Conservation (phyloP, 352 stramenopile genomes). For the Globisporangium iwayamae region DNA sequence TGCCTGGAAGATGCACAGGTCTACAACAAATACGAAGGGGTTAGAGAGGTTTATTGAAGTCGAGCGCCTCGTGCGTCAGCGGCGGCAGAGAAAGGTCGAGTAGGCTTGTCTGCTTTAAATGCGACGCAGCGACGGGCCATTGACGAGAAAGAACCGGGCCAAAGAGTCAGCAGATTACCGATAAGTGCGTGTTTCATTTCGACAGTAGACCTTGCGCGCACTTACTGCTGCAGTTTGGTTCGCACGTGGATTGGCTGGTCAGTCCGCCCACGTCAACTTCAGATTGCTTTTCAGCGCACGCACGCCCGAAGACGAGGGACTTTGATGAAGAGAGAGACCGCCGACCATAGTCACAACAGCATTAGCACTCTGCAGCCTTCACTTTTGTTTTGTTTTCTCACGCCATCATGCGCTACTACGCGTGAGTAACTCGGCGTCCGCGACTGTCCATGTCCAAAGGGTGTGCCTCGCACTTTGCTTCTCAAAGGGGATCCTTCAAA, state of each 20-base stretch:
- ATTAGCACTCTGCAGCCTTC: background rate
- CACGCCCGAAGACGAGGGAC: background rate
- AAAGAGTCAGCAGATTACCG: background rate
- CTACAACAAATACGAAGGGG: background rate
- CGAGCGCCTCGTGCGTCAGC: background rate
- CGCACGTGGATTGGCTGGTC: background rate
- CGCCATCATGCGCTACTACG: background rate
- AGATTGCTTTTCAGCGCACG: constrained; percentile 5
- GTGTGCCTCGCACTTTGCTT: background rate
- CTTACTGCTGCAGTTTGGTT: background rate
- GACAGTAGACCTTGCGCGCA: background rate
- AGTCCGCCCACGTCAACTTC: constrained; percentile 10
- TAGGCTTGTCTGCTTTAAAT: background rate
- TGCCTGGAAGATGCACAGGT: background rate
- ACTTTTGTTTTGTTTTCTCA: background rate
- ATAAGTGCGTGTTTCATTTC: constrained; percentile 1
- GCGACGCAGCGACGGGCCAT: background rate
- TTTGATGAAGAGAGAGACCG: background rate
- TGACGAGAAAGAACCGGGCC: background rate
- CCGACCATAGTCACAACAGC: background rate
- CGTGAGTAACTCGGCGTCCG: background rate
- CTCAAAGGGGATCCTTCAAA: constrained; percentile 3
- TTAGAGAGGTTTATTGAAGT: background rate
- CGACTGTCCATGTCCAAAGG: constrained; percentile 5
- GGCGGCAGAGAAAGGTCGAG: background rate